A percentile compares a stretch with the other conserved stretches of the same genome.
phyloP scores from a whole-genome alignment of 768 basidiomycete species.

The Calocera viscosa region DNA sequence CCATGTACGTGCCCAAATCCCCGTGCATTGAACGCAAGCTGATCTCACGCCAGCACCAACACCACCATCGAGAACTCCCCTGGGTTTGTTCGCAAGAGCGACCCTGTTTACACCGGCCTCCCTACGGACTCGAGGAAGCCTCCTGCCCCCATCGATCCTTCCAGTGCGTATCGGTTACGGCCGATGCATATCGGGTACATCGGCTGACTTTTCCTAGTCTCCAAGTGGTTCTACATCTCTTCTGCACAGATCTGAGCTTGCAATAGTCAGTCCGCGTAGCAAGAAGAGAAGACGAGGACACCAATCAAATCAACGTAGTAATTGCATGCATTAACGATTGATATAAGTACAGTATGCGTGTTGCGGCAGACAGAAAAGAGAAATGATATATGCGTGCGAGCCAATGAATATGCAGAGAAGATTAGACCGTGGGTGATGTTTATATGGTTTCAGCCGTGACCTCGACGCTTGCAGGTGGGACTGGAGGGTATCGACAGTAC shows the following conservation, averaged over 20 bases:
- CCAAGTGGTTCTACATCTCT: constrained; percentile 64
- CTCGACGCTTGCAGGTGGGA: constrained; percentile 36
- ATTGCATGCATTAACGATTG: constrained; percentile 1
- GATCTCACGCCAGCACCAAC: constrained; percentile 49
- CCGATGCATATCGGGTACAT: background rate
- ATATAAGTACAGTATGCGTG: constrained; percentile 1
- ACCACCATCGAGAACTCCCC: constrained; percentile 62
- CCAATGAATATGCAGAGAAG: background rate
- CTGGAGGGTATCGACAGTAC: constrained; percentile 78
- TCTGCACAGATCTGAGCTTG: constrained; percentile 56
- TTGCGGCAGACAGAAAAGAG: background rate
- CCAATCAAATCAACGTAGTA: background rate
- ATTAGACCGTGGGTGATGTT: background rate
- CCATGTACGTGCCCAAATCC: constrained; percentile 52
- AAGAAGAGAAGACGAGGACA: background rate
- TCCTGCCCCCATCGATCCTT: constrained; percentile 79
- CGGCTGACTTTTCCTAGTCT: constrained; percentile 11
- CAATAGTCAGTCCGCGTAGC: background rate
- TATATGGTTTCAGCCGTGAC: background rate
- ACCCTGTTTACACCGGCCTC: constrained; percentile 49
- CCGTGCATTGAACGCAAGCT: constrained; percentile 10
- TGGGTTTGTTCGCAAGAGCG: constrained; percentile 49
- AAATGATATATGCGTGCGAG: background rate
- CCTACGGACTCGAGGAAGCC: constrained; percentile 72
- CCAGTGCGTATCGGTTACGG: constrained; percentile 44